Conservation (phyloP, 1,139 yeast genomes). For the Pichia sp. region DNA sequence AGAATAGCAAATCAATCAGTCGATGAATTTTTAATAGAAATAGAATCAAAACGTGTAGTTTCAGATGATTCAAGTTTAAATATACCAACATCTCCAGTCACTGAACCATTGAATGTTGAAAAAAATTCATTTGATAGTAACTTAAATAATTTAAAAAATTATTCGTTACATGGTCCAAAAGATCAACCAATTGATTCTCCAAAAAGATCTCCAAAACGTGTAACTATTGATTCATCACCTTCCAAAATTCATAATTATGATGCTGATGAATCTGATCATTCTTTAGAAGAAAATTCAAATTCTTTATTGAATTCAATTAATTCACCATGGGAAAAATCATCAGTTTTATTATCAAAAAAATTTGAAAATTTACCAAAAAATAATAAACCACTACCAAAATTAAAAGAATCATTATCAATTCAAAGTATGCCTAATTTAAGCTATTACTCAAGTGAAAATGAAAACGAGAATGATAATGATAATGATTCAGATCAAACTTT, state of each 20-base stretch:
- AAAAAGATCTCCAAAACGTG: constrained; percentile 18
- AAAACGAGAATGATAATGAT: background rate
- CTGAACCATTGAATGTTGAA: constrained; percentile 18
- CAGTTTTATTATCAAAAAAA: constrained; percentile 11
- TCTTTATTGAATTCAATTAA: background rate
- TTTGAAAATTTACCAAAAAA: constrained; percentile 10
- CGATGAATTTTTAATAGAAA: constrained; percentile 26
- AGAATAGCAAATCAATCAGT: constrained; percentile 28
- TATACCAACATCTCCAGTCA: constrained; percentile 18
- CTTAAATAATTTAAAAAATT: background rate
- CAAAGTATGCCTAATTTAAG: constrained; percentile 22
- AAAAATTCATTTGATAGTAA: background rate
- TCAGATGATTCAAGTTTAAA: constrained; percentile 2
- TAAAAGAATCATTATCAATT: constrained; percentile 23
- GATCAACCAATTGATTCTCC: constrained; percentile 17
- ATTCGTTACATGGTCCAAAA: constrained; percentile 21
- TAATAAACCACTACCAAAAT: constrained; percentile 25
- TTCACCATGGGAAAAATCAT: constrained; percentile 23
- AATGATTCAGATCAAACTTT: constrained; percentile 26
- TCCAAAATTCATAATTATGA: constrained; percentile 33
- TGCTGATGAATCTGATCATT: constrained; percentile 20
- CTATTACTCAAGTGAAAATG: constrained; percentile 11
- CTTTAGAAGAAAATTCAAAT: background rate
- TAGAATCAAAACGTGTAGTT: constrained; percentile 13
- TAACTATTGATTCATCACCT: constrained; percentile 27